Percentiles rank a stretch among this genome's conserved stretches.
These are phyloP conservation scores for Biscutella laevigata DNA, from an alignment of 441 rosid genomes.

Conservation along the genomic window DNA sequence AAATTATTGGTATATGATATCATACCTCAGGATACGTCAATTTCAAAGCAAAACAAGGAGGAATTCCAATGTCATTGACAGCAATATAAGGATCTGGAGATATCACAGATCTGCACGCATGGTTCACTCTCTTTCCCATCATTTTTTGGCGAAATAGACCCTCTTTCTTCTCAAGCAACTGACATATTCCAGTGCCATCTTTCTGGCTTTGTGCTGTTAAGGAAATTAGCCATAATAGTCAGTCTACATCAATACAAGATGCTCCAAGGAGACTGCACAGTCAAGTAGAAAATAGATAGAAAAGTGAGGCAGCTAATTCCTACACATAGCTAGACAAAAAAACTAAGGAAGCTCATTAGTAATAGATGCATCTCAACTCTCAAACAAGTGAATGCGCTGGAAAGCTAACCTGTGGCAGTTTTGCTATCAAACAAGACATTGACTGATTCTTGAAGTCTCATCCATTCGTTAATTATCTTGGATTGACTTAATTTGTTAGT, in stretches of 20 bases:
- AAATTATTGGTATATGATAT: background rate
- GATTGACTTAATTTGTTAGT: slow-evolving; percentile 32
- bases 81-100: slow-evolving; percentile 98
- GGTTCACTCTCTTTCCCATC: slow-evolving; percentile 99
- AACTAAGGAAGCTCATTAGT: background rate
- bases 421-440: slow-evolving; percentile 74
- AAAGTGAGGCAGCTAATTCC: slow-evolving; percentile 3
- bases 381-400: slow-evolving; percentile 7
- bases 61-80: slow-evolving; percentile 97
- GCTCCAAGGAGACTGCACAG: background rate
- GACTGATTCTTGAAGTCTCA: slow-evolving; percentile 79
- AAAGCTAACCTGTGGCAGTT: slow-evolving; percentile 60
- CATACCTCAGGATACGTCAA: slow-evolving; percentile 97
- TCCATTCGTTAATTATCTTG: slow-evolving; percentile 50
- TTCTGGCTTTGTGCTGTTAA: slow-evolving; percentile 52
- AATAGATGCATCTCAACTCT: slow-evolving; percentile 1
- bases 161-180: slow-evolving; percentile 94
- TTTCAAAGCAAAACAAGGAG: slow-evolving; percentile 81
- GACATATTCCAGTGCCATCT: slow-evolving; percentile 74
- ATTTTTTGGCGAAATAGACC: slow-evolving; percentile 95
- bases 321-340: slow-evolving; percentile 7
- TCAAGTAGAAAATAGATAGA: background rate
- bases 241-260: slow-evolving; percentile 3
- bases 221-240: slow-evolving; percentile 4
- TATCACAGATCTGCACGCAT: slow-evolving; percentile 96